Conservation (phyloP, 805 yeast species). For the Candida rishiriensis region DNA sequence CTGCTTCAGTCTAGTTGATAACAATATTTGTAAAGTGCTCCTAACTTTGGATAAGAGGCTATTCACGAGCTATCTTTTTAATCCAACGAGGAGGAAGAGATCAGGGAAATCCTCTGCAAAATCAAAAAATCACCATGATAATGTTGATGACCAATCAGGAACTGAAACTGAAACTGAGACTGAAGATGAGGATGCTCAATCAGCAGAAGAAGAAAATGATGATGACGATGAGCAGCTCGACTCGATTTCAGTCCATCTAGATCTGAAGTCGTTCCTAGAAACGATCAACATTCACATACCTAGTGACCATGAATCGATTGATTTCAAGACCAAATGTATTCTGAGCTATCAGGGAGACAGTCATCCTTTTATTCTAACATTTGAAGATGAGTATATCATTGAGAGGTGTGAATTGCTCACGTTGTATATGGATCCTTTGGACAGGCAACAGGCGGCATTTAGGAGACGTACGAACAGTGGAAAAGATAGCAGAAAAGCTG, state of each 20-base stretch:
- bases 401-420: constrained; percentile 58
- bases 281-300: constrained; percentile 41
- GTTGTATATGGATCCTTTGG: constrained; percentile 23
- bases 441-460: not conserved
- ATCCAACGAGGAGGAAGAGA: constrained; percentile 5
- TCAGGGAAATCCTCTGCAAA: too few relatives aligned
- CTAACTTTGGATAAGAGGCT: constrained; percentile 34
- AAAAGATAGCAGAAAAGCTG: constrained; percentile 18
- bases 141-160: constrained; percentile 8
- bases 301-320: constrained; percentile 19
- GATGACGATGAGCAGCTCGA: constrained; percentile 7
- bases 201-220: constrained; percentile 3
- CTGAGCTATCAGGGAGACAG: constrained; percentile 47
- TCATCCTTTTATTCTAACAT: constrained; percentile 49
- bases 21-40: constrained; percentile 37
- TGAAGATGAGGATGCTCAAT: constrained; percentile 5
- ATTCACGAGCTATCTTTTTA: constrained; percentile 31
- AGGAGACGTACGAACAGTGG: not conserved
- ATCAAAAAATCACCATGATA: constrained; percentile 3
- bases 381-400: constrained; percentile 47
- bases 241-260: constrained; percentile 35
- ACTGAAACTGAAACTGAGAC: constrained; percentile 5
- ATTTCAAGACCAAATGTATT: constrained; percentile 40
- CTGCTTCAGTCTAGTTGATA: constrained; percentile 44
- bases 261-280: constrained; percentile 44